Conservation (phyloP, 768 basidiomycete genomes). For the Amanita phalloides region DNA sequence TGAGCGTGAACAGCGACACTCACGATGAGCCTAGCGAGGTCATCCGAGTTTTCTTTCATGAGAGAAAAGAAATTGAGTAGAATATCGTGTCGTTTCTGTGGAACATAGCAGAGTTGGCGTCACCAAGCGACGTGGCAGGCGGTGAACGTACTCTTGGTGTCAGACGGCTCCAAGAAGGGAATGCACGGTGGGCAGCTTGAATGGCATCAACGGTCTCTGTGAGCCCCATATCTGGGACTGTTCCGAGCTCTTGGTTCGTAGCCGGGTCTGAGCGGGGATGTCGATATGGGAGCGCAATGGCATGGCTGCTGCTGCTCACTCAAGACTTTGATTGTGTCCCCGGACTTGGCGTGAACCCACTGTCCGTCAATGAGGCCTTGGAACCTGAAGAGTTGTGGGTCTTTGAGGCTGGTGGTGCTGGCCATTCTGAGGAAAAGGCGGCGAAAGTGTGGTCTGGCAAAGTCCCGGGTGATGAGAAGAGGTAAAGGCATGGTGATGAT, state of each 20-base stretch:
- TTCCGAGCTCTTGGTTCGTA: conserved; percentile 72
- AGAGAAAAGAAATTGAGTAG: conserved; percentile 69
- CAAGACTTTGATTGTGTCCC: conserved; percentile 60
- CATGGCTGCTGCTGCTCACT: conserved; percentile 37
- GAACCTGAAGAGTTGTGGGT: conserved; percentile 61
- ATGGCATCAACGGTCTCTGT: conserved; percentile 82
- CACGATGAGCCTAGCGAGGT: conserved; percentile 80
- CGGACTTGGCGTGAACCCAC: conserved; percentile 74
- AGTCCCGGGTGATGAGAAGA: neutral
- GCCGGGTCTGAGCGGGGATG: conserved; percentile 63
- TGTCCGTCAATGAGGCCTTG: conserved; percentile 78
- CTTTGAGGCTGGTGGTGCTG: conserved; percentile 61
- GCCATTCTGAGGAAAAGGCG: conserved; percentile 38
- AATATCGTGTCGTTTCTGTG: conserved; percentile 72
- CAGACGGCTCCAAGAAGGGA: conserved; percentile 79
- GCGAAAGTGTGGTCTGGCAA: neutral
- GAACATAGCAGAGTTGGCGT: neutral
- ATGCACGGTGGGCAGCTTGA: conserved; percentile 66
- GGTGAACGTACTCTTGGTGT: conserved; percentile 58
- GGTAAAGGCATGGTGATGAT: too few species aligned
- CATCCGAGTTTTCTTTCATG: conserved; percentile 79
- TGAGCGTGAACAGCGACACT: conserved; percentile 17
- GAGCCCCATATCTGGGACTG: conserved; percentile 82
- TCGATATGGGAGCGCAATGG: neutral
- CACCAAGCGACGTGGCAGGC: neutral